Evolutionary conservation across 805 yeast species (phyloP).

Genomic region (Starmerella floris): DNA sequence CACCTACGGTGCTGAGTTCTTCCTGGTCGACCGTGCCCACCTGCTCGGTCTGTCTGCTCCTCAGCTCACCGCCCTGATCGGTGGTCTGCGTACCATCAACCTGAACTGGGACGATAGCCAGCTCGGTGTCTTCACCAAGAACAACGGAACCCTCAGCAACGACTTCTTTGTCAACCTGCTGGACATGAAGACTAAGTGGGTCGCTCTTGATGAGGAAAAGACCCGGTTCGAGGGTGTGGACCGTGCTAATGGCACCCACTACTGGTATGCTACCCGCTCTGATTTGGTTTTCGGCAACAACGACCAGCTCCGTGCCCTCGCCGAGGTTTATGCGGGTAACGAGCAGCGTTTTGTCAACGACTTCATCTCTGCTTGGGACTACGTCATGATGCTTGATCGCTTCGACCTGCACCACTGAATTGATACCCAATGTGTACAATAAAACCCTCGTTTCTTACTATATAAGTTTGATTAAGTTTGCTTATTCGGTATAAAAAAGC

Average conservation of each 20-base stretch:
- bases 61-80: constrained; percentile 16
- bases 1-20: constrained; percentile 11
- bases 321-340: constrained; percentile 14
- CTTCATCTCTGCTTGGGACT: constrained; percentile 16
- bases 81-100: constrained; percentile 16
- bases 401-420: constrained; percentile 9
- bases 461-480: no score
- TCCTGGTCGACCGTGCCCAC: constrained; percentile 17
- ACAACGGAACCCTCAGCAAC: constrained; percentile 12
- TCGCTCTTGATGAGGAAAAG: constrained; percentile 13
- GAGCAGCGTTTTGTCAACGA: constrained; percentile 11
- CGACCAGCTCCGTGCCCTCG: constrained; percentile 14
- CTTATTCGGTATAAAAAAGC: no score
- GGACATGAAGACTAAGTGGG: constrained; percentile 13
- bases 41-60: constrained; percentile 15
- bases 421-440: no score
- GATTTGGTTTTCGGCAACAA: constrained; percentile 15
- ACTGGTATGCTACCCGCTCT: constrained; percentile 15
- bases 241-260: constrained; percentile 14
- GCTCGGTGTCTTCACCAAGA: constrained; percentile 14
- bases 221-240: constrained; percentile 15
- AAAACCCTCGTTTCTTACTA: no score
- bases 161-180: constrained; percentile 16
- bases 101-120: constrained; percentile 16
- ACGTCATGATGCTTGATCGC: constrained; percentile 19